Base-by-base conservation (phyloP, 805 yeast species). In the Ogataea nonfermentans region DNA sequence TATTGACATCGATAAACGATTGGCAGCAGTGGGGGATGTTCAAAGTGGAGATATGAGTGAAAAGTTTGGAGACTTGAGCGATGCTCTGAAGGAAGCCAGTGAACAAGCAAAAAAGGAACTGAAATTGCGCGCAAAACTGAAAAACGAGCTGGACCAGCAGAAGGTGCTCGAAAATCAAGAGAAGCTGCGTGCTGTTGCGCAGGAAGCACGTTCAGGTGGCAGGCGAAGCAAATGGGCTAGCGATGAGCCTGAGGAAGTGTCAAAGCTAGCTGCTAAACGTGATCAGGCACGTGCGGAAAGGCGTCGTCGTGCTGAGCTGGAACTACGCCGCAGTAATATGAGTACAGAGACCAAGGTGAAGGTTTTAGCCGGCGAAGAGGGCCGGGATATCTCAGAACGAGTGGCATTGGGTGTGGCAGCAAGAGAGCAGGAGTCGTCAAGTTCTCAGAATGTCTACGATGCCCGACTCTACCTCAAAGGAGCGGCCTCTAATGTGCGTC, bases 1-100 rank as follows among this genome's bases (percentile, higher is more conserved):
- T 1, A 81, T 90, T 31, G 79, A 84, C 1, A 61, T 90, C 28
- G 95, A 89, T 39, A 85, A 84, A 53, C 68, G 97, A 43, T 67
- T 86, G 40, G 81, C 82, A 1, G 71, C 78, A 2, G 72, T 74
- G 10, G 63, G 70, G 2, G 62, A 59, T 22, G 62, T 65, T 6
- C 53, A 57, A 24, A 63, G 60, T 10, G 62, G 49, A 12, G 62
- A 67, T 14, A 71, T 81, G 36, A 71, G 76, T 42, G 76, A 77
- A 40, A 78, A 78, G 31, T 81, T 83, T 56, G 70, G 76, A 2
- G 67, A 71, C 23, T 68, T 91, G 16, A 76, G 89, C 1, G 75
- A 72, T 35, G 96, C 97, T 0, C 67, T 91, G 36, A 81, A 78
- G 37, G 63, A 65, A 11, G 95, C 93, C 1, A 91, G 79, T 36